Evolutionary conservation across 75 land plant genomes (phyloP).

Genomic region (Azolla pinnata): DNA sequence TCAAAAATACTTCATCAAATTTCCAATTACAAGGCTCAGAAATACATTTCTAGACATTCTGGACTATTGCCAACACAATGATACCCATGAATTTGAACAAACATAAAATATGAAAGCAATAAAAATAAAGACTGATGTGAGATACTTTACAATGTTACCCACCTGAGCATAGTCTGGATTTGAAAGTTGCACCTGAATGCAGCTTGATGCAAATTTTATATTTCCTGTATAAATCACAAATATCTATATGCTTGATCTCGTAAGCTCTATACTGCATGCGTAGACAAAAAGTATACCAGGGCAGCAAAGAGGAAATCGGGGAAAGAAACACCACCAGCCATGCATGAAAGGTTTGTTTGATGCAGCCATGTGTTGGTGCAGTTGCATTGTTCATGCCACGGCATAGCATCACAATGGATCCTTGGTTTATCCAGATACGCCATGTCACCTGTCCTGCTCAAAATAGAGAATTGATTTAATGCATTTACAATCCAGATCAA

Average conservation of each 20-base stretch:
- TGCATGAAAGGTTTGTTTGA: slow-evolving; percentile 22
- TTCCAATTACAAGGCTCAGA: too few relatives aligned
- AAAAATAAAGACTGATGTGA: too few relatives aligned
- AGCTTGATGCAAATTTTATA: slow-evolving; percentile 14
- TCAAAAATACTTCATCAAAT: too few relatives aligned
- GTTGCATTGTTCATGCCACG: slow-evolving; percentile 18
- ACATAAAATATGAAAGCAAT: too few relatives aligned
- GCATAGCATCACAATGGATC: slow-evolving; percentile 17
- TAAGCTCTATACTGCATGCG: neutral
- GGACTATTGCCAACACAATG: too few relatives aligned
- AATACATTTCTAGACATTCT: too few relatives aligned
- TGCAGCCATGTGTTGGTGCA: slow-evolving; percentile 16
- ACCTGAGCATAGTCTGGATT: slow-evolving; percentile 27
- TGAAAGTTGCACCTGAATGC: slow-evolving; percentile 12
- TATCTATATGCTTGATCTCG: neutral
- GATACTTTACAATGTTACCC: too few relatives aligned
- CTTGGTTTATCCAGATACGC: slow-evolving; percentile 25
- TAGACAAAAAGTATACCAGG: neutral
- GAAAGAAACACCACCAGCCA: slow-evolving; percentile 14
- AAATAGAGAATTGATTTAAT: too few relatives aligned
- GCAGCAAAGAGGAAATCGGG: neutral
- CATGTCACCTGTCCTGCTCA: slow-evolving; percentile 22
- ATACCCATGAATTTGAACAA: too few relatives aligned
- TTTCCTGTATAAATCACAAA: slow-evolving; percentile 9
- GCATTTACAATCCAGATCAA: too few relatives aligned